Percentiles rank a stretch among this genome's conserved stretches.
Evolutionary conservation across 306 rosid species (phyloP).

Genomic region (Spatholobus suberectus): DNA sequence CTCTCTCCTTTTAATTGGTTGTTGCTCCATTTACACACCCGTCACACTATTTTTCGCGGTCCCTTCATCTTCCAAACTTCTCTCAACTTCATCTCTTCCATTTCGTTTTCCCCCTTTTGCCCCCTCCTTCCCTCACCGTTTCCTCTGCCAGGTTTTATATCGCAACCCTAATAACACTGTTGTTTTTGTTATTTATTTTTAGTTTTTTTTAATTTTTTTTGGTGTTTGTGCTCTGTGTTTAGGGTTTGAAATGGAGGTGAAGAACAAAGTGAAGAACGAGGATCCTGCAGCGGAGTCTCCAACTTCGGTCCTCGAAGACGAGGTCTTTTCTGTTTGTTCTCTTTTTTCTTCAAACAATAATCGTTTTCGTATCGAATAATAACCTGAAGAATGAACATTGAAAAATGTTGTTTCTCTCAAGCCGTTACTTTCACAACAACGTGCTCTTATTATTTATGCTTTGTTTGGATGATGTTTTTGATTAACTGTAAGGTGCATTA

Average conservation of each 20-base stretch:
- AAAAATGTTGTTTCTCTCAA: neutral
- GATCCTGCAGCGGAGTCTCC: constrained; percentile 71
- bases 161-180: constrained; percentile 33
- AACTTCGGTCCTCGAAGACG: constrained; percentile 82
- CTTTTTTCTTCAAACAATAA: neutral
- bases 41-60: neutral
- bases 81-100: neutral
- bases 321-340: constrained; percentile 52
- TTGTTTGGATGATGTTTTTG: neutral
- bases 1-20: neutral
- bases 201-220: neutral
- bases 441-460: neutral
- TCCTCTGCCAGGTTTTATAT: constrained; percentile 2
- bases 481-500: neutral
- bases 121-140: neutral
- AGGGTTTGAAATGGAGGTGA: constrained; percentile 69
- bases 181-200: neutral
- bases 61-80: constrained; percentile 36
- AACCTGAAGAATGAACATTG: no score
- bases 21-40: neutral
- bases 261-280: constrained; percentile 44
- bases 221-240: neutral
- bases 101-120: neutral
- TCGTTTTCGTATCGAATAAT: neutral
- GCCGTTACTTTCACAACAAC: neutral